phyloP scores from a whole-genome alignment of 768 basidiomycete species.

The Phlebiopsis flavidoalba region DNA sequence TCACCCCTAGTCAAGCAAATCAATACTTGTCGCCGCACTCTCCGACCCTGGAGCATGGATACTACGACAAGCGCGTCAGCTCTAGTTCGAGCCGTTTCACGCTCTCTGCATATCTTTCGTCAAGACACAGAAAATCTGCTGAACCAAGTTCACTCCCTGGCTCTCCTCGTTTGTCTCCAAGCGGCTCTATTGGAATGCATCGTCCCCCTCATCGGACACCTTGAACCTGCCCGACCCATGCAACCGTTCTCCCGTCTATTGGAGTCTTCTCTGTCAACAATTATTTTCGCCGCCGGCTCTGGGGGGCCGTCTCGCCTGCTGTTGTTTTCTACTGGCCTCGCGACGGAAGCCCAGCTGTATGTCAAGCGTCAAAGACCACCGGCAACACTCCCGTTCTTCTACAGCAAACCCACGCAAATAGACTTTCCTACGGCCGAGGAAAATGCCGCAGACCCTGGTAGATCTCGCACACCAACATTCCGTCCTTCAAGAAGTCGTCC shows the following conservation, averaged over 20 bases:
- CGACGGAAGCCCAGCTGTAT: conserved; percentile 7
- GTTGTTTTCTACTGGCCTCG: not conserved
- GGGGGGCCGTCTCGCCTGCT: conserved; percentile 3
- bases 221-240: not conserved
- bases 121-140: not conserved
- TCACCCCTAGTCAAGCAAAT: not conserved
- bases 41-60: not conserved
- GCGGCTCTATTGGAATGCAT: not conserved
- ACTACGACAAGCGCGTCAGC: conserved; percentile 13
- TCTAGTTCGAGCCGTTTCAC: conserved; percentile 13
- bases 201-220: conserved; percentile 2
- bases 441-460: not conserved
- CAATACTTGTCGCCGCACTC: conserved; percentile 9
- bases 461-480: not conserved
- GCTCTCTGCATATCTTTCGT: conserved; percentile 12
- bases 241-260: not conserved
- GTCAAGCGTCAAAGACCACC: conserved; percentile 9
- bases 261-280: conserved; percentile 5
- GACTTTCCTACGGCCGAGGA: not conserved
- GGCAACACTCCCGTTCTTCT: not conserved
- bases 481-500: not conserved
- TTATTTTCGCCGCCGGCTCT: conserved; percentile 8
- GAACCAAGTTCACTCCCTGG: not conserved
- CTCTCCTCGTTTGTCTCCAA: not conserved
- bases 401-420: not conserved